These are phyloP conservation scores for Curvularia eragrostidis DNA, from an alignment of 2,329 filamentous ascomycete species.

Conservation along the genomic window DNA sequence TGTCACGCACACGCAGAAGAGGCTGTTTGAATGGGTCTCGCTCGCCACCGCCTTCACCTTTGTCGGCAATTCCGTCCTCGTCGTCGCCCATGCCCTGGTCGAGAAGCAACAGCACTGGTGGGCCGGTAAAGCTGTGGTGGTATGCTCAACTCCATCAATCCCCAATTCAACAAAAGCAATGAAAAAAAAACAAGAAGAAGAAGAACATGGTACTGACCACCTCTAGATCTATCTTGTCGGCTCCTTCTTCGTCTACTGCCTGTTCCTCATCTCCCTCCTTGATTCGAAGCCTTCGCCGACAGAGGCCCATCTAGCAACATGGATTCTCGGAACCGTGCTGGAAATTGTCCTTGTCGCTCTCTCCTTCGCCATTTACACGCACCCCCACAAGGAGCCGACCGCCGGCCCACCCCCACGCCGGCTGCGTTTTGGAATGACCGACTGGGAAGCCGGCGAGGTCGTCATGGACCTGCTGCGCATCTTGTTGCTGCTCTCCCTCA, in stretches of 20 bases:
- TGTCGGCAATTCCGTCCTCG: constrained; percentile 73
- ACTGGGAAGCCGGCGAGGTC: constrained; percentile 71
- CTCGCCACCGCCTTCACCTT: constrained; percentile 76
- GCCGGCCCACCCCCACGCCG: constrained; percentile 42
- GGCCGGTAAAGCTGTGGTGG: constrained; percentile 79
- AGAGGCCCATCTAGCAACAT: constrained; percentile 78
- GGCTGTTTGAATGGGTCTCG: constrained; percentile 77
- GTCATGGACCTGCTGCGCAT: constrained; percentile 72
- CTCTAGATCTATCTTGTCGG: constrained; percentile 83
- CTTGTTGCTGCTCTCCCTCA: constrained; percentile 66
- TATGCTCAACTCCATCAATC: constrained; percentile 55
- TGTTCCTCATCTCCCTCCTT: constrained; percentile 84
- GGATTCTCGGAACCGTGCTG: constrained; percentile 73
- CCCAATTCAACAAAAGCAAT: not conserved
- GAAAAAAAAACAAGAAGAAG: not conserved
- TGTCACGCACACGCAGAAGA: constrained; percentile 71
- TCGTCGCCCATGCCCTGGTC: constrained; percentile 76
- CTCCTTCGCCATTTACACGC: constrained; percentile 72
- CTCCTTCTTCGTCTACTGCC: constrained; percentile 84
- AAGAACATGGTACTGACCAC: not conserved
- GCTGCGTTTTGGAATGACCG: constrained; percentile 52
- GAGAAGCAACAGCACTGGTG: constrained; percentile 74
- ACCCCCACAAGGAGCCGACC: constrained; percentile 69
- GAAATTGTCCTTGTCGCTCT: constrained; percentile 75
- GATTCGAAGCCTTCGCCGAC: constrained; percentile 84